These are phyloP conservation scores for Cercophora newfieldiana DNA, from an alignment of 495 filamentous ascomycete genomes.

Conservation along the genomic window DNA sequence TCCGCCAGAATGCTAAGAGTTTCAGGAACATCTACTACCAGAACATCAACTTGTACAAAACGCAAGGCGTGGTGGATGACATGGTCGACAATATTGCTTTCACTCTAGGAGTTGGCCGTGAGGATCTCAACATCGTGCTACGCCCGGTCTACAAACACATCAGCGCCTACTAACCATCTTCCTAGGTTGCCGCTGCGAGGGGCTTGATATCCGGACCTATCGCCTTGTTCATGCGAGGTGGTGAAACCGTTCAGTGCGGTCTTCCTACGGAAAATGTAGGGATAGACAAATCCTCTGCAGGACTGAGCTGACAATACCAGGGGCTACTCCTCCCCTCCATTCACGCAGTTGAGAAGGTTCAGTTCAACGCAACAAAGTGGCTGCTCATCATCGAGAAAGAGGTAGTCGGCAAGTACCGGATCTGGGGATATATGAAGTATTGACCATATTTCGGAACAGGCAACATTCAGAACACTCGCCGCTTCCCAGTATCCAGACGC, in stretches of 20 bases:
- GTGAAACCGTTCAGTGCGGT: slow-evolving; percentile 33
- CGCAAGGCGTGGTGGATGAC: slow-evolving; percentile 70
- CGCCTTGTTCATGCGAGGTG: slow-evolving; percentile 25
- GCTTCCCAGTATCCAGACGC: slow-evolving; percentile 26
- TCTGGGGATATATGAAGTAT: no score
- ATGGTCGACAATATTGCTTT: slow-evolving; percentile 84
- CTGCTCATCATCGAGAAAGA: slow-evolving; percentile 92
- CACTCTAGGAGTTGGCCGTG: slow-evolving; percentile 66
- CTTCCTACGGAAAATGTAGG: slow-evolving; percentile 31
- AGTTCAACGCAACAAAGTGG: slow-evolving; percentile 62
- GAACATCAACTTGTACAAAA: slow-evolving; percentile 74
- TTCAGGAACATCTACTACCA: slow-evolving; percentile 91
- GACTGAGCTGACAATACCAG: slow-evolving; percentile 37
- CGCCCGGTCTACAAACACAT: slow-evolving; percentile 1
- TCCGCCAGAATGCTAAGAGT: neutral
- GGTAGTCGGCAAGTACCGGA: no score
- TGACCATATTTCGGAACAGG: slow-evolving; percentile 59
- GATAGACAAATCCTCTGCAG: neutral
- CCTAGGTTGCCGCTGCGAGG: slow-evolving; percentile 60
- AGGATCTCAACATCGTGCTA: slow-evolving; percentile 63
- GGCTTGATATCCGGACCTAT: slow-evolving; percentile 40
- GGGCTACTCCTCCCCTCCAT: slow-evolving; percentile 67
- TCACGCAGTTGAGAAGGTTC: slow-evolving; percentile 52
- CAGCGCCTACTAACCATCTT: neutral
- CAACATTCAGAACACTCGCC: slow-evolving; percentile 65